Evolutionary conservation across 306 rosid genomes (phyloP), one percentile per base, ranked within the genome.

Genomic region (Begonia loranthoides): DNA sequence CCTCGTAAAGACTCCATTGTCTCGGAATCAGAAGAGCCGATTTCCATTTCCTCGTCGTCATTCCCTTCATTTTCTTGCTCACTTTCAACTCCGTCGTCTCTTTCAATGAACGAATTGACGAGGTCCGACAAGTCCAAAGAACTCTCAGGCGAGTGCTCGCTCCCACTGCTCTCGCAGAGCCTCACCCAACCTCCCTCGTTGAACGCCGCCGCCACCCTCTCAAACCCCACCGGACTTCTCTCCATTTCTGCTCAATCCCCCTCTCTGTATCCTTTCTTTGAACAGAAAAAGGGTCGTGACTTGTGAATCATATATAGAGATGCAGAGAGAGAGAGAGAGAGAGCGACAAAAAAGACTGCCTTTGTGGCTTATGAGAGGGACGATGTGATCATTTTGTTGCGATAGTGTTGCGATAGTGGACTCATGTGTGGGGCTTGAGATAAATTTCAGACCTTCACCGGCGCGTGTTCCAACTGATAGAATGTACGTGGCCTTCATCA

Each of bases 131-230:
- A 73, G 51, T 85, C 82, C 1, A 68, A 22, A 1, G 61, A 50
- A 13, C 83, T 79, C 64, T 76, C 92, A 15, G 70, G 76, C 34
- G 87, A 86, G 68, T 83, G 81, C 67, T 90, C 96, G 63, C 94
- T 83, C 17, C 96, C 96, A 46, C 94, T 84, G 62, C 94, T 82
- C 70, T 80, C 84, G 55, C 88, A 76, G 24, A 48, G 65, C 70
- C 72, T 64, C 62, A 68, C 57, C 44, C 74, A 59, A 2, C 84
- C 68, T 52, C 60, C 70, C 10, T 72, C 81, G 5, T 76, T 79
- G 47, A 90, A 82, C 5, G 93, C 85, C 14, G 71, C 95, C 0
- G 83, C 85, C 5, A 90, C 67, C 56, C 86, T 53, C 56, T 66
- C 70, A 63, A 86, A 85, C 72, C 74, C 76, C 69, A 41, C 66